Base-by-base conservation (phyloP, 2,329 filamentous ascomycete genomes). In the Lasiodiplodia theobromae region DNA sequence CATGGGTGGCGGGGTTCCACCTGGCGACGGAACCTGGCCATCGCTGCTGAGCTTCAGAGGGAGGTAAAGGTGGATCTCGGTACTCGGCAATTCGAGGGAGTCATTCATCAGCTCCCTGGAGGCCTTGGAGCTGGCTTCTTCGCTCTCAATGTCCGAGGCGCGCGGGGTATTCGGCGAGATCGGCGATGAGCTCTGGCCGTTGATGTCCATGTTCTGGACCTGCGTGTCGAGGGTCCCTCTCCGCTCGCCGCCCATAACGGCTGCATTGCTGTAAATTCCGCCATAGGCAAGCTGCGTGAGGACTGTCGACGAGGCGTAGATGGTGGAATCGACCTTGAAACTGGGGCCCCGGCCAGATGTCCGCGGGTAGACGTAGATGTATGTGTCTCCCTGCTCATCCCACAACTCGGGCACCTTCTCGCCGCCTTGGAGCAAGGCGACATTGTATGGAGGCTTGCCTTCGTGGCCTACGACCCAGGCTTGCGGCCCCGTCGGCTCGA, bases 301-400 rank as follows among this genome's bases (percentile, higher is more conserved):
- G 49, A 83, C 80, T 2, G 82, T 82, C 5, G 88, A 90, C 37
- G 87, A 84, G 34, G 84, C 82, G 71, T 89, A 87, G 34, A 87
- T 80, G 4, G 85, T 81, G 3, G 87, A 89, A 73, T 89, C 83
- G 67, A 91, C 79, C 69, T 85, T 86, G 81, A 91, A 90, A 2
- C 87, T 89, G 10, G 88, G 82, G 5, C 86, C 83, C 73, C 84
- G 85, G 66, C 83, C 84, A 23, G 86, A 85, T 18, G 80, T 85
- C 52, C 85, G 82, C 0, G 88, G 87, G 72, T 88, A 89, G 16
- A 90, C 81, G 72, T 90, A 87, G n/a, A 91, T 82, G 70, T 85
- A 83, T 16, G 87, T 89, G 74, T 90, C 87, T n/a, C 86, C 88
- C 57, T 83, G 76, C 3, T 88, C 85, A 71, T 89, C 86, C 88